Evolutionary conservation across 2,329 filamentous ascomycete species (phyloP), one percentile per base, ranked within the genome.

Genomic region (Cadophora luteo-olivacea): DNA sequence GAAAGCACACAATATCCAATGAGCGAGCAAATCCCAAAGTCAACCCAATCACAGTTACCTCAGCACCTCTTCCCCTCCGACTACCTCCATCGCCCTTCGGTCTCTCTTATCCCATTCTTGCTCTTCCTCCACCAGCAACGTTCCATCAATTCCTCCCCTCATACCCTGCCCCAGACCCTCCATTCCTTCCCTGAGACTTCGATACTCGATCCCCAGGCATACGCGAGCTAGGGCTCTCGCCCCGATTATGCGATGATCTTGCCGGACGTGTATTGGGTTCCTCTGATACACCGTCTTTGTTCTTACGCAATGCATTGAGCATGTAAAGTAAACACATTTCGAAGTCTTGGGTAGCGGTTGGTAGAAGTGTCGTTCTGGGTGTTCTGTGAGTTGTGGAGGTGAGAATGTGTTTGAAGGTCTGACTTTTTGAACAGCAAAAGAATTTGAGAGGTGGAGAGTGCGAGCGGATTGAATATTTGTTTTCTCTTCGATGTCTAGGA

Each of bases 251-350:
- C 41, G 36, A 45, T 3, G 57, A 45, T 45, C 22, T 45, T 7
- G 33, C 57, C 11, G 36, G 57, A 7, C 57, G 57, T 41, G 33
- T 60, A 25, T 60, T 60, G 4, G 57, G 57, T 22, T 60, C 57
- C 22, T 45, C 22, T 45, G 57, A 41, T 45, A 14, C 38, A 12
- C 38, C 36, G 9, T 60, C 57, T 19, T 60, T 60, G 22, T 22
- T 45, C 33, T 60, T 60, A 36, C 57, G 36, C 12, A 60, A 11
- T 25, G 25, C 4, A 4, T 9, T n/a, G 4, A 60, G n/a, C 11
- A 22, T 22, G 22, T 60, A 60, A 2, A 45, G 12, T 3, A 60
- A 14, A 29, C 57, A 60, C 57, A 60, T 60, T 1, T 41, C 24
- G 36, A 19, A 4, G 12, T 16, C 7, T 45, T 16, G 22, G 19